phyloP scores from a whole-genome alignment of 495 filamentous ascomycete species.

The Penicillium canescens region DNA sequence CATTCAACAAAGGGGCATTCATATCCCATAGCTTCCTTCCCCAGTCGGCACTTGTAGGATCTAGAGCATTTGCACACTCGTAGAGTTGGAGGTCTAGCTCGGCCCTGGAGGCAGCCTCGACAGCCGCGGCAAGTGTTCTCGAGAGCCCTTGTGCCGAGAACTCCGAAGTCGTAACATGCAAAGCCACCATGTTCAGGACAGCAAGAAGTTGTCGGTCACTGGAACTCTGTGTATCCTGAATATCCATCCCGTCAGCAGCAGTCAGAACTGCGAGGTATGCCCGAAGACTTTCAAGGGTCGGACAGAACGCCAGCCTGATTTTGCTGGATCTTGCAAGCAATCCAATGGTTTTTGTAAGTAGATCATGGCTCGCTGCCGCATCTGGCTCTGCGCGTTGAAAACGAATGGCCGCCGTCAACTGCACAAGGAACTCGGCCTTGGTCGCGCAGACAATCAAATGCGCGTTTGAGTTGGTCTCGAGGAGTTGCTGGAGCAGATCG shows the following conservation, averaged over 20 bases:
- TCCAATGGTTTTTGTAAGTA: slow-evolving; percentile 66
- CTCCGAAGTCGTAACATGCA: slow-evolving; percentile 74
- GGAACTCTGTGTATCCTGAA: not conserved
- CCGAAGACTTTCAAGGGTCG: slow-evolving; percentile 73
- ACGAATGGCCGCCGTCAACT: slow-evolving; percentile 36
- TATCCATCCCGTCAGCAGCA: not conserved
- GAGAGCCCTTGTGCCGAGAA: slow-evolving; percentile 83
- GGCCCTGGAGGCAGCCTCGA: slow-evolving; percentile 59
- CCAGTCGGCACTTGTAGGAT: slow-evolving; percentile 23
- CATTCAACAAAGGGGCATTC: slow-evolving; percentile 63
- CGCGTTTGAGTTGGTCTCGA: slow-evolving; percentile 56
- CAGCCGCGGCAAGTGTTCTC: slow-evolving; percentile 63
- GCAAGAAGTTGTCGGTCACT: slow-evolving; percentile 45
- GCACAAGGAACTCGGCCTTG: slow-evolving; percentile 60
- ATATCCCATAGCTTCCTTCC: slow-evolving; percentile 51
- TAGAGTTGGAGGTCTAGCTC: slow-evolving; percentile 38
- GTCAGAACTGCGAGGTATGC: slow-evolving; percentile 66
- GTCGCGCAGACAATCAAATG: slow-evolving; percentile 72
- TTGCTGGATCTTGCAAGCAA: slow-evolving; percentile 66
- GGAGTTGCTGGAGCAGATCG: slow-evolving; percentile 63
- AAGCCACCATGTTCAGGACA: slow-evolving; percentile 62
- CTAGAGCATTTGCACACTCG: slow-evolving; percentile 41
- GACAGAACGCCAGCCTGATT: slow-evolving; percentile 68
- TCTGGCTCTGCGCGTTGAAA: slow-evolving; percentile 15
- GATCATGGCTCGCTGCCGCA: slow-evolving; percentile 25